Conservation (phyloP, 2,329 filamentous ascomycete species). For the Lachnellula suecica region DNA sequence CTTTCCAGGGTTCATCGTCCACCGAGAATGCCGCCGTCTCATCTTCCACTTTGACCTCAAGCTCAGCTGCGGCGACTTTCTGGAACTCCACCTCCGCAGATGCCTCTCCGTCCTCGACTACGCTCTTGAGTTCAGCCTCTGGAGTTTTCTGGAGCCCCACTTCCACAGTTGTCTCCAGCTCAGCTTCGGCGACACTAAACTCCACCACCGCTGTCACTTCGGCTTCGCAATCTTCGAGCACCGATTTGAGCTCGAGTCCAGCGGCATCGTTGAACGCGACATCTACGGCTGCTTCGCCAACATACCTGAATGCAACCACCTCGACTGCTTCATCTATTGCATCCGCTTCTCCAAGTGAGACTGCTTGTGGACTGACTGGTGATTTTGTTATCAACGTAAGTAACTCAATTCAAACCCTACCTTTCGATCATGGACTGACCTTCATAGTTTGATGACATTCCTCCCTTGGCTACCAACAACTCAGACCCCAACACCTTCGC, state of each 20-base stretch:
- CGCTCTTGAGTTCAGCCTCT: neutral
- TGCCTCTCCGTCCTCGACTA: neutral
- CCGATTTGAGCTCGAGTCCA: neutral
- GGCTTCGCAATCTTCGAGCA: neutral
- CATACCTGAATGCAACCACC: constrained; percentile 2
- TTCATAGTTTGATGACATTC: constrained; percentile 32
- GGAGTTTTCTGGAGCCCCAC: neutral
- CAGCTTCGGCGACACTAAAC: neutral
- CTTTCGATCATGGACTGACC: constrained; percentile 6
- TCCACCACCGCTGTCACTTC: neutral
- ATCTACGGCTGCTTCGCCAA: neutral
- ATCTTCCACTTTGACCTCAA: neutral
- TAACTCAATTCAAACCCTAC: neutral
- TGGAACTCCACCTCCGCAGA: neutral
- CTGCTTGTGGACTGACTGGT: constrained; percentile 26
- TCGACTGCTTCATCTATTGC: constrained; percentile 11
- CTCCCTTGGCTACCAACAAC: constrained; percentile 23
- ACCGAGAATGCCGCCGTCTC: too few species aligned
- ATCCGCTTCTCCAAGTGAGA: constrained; percentile 9
- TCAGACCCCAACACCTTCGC: constrained; percentile 13
- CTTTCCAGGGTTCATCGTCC: neutral
- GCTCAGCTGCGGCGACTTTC: neutral
- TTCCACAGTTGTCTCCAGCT: neutral
- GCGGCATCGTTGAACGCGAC: neutral
- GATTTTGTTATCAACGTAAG: constrained; percentile 30